Evolutionary conservation across 352 stramenopile genomes (phyloP).

Genomic region (Phytophthora chlamydospora): DNA sequence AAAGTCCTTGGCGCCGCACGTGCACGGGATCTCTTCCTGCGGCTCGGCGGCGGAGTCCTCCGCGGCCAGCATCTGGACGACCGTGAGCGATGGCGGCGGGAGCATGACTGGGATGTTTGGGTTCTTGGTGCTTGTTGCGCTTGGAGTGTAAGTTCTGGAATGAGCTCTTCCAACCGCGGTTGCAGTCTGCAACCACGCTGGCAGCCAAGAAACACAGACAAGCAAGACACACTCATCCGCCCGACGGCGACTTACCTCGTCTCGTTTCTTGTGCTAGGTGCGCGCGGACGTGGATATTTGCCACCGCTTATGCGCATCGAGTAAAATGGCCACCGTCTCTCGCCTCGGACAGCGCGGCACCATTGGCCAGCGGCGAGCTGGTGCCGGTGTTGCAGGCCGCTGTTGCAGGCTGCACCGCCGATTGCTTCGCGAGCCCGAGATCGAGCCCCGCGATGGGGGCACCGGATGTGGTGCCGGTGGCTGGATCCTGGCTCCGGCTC

Average conservation of each 20-base stretch:
- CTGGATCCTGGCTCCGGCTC: constrained; percentile 6
- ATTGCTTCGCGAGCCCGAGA: constrained; percentile 13
- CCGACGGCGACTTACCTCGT: constrained; percentile 13
- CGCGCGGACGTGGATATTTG: constrained; percentile 22
- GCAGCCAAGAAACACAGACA: constrained; percentile 16
- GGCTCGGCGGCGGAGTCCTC: constrained; percentile 2
- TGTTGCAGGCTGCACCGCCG: not conserved
- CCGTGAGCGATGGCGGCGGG: constrained; percentile 22
- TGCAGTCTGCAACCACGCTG: not conserved
- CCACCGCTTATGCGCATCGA: constrained; percentile 22
- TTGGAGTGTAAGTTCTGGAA: constrained; percentile 29
- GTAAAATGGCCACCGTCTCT: constrained; percentile 24
- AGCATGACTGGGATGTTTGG: constrained; percentile 16
- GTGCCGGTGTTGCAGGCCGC: constrained; percentile 29
- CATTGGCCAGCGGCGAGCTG: not conserved
- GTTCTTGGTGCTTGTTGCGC: constrained; percentile 7
- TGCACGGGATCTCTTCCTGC: constrained; percentile 31
- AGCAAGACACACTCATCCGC: not conserved
- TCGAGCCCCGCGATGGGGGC: constrained; percentile 16
- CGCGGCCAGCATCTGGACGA: constrained; percentile 25
- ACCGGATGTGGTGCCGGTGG: constrained; percentile 15
- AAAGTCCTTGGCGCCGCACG: constrained; percentile 45
- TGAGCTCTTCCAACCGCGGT: constrained; percentile 1
- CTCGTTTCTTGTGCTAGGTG: constrained; percentile 20
- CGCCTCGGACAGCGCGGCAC: not conserved